Conservation (phyloP, 495 filamentous ascomycete genomes). For the Aspergillus kassunensis region DNA sequence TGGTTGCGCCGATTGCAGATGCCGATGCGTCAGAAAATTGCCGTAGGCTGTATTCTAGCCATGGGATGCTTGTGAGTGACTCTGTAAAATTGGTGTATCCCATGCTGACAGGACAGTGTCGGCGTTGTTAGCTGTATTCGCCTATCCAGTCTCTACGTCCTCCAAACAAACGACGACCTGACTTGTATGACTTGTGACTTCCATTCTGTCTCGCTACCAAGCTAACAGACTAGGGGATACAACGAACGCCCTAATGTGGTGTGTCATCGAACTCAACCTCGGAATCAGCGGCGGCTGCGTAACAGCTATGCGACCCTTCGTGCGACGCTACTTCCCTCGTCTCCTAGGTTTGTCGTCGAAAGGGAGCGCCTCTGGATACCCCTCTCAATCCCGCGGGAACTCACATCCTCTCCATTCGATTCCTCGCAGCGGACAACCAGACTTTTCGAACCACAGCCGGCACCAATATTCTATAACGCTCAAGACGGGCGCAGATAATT, state of each 20-base stretch:
- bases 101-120: slow-evolving; percentile 20
- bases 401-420: slow-evolving; percentile 25
- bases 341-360: slow-evolving; percentile 29
- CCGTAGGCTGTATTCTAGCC: slow-evolving; percentile 24
- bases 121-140: slow-evolving; percentile 36
- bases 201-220: too few species aligned
- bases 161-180: slow-evolving; percentile 23
- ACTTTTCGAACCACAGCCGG: slow-evolving; percentile 19
- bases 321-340: slow-evolving; percentile 31
- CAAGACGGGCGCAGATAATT: slow-evolving; percentile 18
- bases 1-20: slow-evolving; percentile 35
- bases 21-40: slow-evolving; percentile 27
- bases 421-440: slow-evolving; percentile 18
- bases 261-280: slow-evolving; percentile 33
- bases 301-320: slow-evolving; percentile 31
- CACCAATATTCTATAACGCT: slow-evolving; percentile 9
- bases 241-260: slow-evolving; percentile 29
- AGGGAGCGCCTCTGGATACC: slow-evolving; percentile 1
- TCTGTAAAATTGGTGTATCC: not conserved
- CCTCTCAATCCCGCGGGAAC: slow-evolving; percentile 20
- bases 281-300: slow-evolving; percentile 34
- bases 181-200: slow-evolving; percentile 27
- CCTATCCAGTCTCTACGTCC: slow-evolving; percentile 20
- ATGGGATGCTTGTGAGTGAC: slow-evolving; percentile 31
- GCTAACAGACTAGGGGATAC: slow-evolving; percentile 23